Base-by-base conservation (phyloP, 768 basidiomycete species). In the Boletus sp. region DNA sequence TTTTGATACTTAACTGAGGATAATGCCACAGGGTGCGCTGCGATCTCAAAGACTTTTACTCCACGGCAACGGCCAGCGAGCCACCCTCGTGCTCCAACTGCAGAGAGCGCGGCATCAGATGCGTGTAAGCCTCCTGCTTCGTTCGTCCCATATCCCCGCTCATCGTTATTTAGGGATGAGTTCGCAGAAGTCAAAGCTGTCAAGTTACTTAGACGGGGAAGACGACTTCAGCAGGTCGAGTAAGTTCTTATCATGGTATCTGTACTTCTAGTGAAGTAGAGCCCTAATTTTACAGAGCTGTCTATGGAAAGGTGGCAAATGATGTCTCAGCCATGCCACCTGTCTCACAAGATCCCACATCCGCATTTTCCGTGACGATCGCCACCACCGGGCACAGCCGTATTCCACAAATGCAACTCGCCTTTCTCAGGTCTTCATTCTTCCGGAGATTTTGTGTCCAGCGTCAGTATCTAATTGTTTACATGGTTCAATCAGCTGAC, bases 121-220 rank as follows among this genome's bases (percentile, higher is more conserved):
- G 94, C 89, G 88, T 96, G 92, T 94, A 78, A 64, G 92, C 83
- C 17, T 14, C 20, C n/a, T 41, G 40, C 39, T 28, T n/a, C 17
- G 7, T 11, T 30, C 5, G 7, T 48, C 5, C 42, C 29, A 55
- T 40, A n/a, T 39, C 18, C 41, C 47, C 37, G n/a, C 52, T 62
- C 33, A 67, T 59, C 41, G 10, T 30, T 35, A 28, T 24, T 30
- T 63, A 96, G 93, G 24, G 94, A 96, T 69, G 94, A 94, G 68
- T 94, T 92, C 65, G 91, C 91, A 20, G 88, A 94, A 63, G 85
- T 94, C 45, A 94, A 94, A 68, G 89, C 92, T 2, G 91, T 92
- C 58, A 96, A 94, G 73, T 75, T 93, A 32, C 80, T 94, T 18
- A 75, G 89, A 59, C 85, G 88, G 50, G 90, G 90, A 24, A 81